Evolutionary conservation across 176 grass and related monocot genomes (phyloP), one percentile per base, ranked within the genome.

Genomic region (Cymbopogon citratus): DNA sequence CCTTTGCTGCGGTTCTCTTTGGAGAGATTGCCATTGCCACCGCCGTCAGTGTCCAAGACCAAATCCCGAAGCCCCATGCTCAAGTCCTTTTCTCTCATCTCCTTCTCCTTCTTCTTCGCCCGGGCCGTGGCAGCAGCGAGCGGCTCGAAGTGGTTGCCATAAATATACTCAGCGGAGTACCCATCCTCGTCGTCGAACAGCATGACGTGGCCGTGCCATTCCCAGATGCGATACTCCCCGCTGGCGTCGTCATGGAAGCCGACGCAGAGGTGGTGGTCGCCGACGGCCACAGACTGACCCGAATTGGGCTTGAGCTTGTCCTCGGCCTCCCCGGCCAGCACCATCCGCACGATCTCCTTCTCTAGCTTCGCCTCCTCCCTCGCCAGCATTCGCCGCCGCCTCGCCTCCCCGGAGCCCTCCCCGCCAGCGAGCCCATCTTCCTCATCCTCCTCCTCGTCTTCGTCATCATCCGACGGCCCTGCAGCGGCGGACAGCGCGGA

Each of bases 171-270:
- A 2, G 93, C 91, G 16, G 89, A 88, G 91, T 99, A 99, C 12
- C 97, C 93, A 26, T 96, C 87, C 51, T 91, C 91, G 76, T 99
- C 91, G 77, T 96, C 97, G 48, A 96, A 99, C 46, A 99, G 74
- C 97, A 96, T 99, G 70, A 99, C 84, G 69, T 99, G 93, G 48
- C 97, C 97, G 43, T 99, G 97, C 97, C 97, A 99, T 87, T 99
- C 93, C 97, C 97, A 99, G 9, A 99, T 87, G 21, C 97, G 88
- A 81, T 99, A 99, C 74, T 94, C 91, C 13, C 93, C 86, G 11
- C 88, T 87, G 29, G 83, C 10, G 19, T 99, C 96, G 72, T 95
- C 96, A 46, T 99, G 91, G 87, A 91, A 93, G 0, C 90, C 86
- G 29, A 94, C 77, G 70, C 96, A 99, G 9, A 99, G 75, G 64